phyloP scores from a whole-genome alignment of 495 filamentous ascomycete genomes.

The Sphaerosporella brunnea region DNA sequence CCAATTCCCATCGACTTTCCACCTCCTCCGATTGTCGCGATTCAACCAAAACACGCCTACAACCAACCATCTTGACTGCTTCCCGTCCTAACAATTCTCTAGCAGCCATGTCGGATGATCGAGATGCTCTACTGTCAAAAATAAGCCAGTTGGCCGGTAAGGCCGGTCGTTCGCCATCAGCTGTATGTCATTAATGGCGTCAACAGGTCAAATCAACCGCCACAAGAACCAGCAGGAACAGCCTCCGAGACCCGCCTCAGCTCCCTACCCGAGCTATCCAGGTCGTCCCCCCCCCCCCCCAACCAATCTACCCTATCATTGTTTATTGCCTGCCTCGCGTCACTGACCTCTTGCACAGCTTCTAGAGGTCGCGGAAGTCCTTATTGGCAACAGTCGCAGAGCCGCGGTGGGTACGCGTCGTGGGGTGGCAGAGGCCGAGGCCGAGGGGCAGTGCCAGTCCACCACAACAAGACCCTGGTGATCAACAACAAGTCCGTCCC shows the following conservation, averaged over 20 bases:
- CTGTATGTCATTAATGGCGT: constrained; percentile 18
- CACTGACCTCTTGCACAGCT: not conserved
- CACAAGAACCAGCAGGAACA: constrained; percentile 45
- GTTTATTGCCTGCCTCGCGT: no score
- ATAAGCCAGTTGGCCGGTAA: constrained; percentile 62
- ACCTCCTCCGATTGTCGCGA: no score
- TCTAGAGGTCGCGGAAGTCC: constrained; percentile 1
- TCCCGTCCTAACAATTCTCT: no score
- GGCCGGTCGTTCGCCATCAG: constrained; percentile 15
- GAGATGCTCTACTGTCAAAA: constrained; percentile 52
- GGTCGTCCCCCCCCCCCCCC: not conserved
- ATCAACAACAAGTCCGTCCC: constrained; percentile 23
- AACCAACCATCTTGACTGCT: no score
- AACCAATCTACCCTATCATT: no score
- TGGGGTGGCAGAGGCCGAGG: constrained; percentile 28
- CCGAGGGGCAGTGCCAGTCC: constrained; percentile 28
- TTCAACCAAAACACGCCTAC: no score
- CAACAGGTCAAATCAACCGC: constrained; percentile 61
- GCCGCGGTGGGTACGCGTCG: not conserved
- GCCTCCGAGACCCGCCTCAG: constrained; percentile 21
- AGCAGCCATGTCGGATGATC: constrained; percentile 51
- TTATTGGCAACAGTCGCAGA: constrained; percentile 17
- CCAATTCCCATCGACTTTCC: no score
- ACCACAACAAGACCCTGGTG: constrained; percentile 24
- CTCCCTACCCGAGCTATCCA: constrained; percentile 20